A percentile compares a stretch with the other conserved stretches of the same genome.
These are phyloP conservation scores for Fusarium fujikuroi DNA, from an alignment of 2,329 filamentous ascomycete species.

Conservation along the genomic window DNA sequence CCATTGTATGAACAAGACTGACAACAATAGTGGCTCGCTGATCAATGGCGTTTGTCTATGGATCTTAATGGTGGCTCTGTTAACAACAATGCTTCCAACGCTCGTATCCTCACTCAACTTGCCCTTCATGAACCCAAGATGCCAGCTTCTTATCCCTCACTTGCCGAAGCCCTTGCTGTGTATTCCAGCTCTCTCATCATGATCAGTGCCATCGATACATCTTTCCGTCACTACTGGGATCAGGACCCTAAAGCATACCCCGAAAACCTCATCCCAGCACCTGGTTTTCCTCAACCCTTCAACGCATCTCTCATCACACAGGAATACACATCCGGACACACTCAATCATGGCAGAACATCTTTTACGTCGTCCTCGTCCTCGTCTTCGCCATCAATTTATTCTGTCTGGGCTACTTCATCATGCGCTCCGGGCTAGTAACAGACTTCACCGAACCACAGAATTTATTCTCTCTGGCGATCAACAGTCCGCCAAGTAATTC, in stretches of 20 bases:
- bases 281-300: conserved; percentile 66
- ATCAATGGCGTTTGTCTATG: conserved; percentile 65
- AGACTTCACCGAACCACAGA: conserved; percentile 82
- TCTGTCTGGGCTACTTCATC: conserved; percentile 71
- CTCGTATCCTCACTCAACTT: conserved; percentile 65
- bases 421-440: conserved; percentile 71
- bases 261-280: conserved; percentile 50
- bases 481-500: conserved; percentile 61
- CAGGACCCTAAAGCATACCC: conserved; percentile 46
- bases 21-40: conserved; percentile 56
- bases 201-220: conserved; percentile 65
- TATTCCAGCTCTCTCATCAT: conserved; percentile 75
- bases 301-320: conserved; percentile 71
- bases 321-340: conserved; percentile 76
- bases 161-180: conserved; percentile 79
- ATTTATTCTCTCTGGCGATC: conserved; percentile 77
- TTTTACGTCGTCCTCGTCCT: conserved; percentile 75
- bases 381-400: conserved; percentile 74
- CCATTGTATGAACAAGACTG: not conserved
- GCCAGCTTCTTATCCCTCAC: conserved; percentile 66
- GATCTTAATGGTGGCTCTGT: conserved; percentile 66
- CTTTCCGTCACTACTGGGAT: conserved; percentile 69
- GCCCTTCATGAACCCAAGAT: conserved; percentile 57
- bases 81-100: conserved; percentile 67
- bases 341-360: conserved; percentile 67